Evolutionary conservation across 192 early-diverging fungal genomes (phyloP), one percentile per base, ranked within the genome.

Genomic region (Dissophora ornata): DNA sequence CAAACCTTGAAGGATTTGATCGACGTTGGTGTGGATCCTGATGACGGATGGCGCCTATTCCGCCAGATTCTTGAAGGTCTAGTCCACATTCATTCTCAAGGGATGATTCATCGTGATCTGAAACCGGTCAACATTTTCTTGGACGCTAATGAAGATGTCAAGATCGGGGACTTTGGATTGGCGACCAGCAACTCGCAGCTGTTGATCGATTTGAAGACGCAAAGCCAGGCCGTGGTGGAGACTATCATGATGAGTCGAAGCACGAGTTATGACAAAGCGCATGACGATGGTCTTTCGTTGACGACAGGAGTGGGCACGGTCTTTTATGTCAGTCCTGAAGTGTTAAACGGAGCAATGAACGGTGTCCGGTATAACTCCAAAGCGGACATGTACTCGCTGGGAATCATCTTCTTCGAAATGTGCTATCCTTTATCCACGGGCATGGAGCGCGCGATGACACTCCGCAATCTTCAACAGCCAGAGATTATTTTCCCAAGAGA

Each of bases 11-110:
- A 84, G 63, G 93, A 97, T 63, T 64, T 95, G 22, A 92, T 98
- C 58, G 88, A 92, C 32, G 85, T 86, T 62, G 91, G 91, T 0
- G 54, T 98, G 13, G 88, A 91, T 48, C 88, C 91, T 26, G 88
- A 96, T 46, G 91, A 93, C 68, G 79, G 83, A 11, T 98, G 94
- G 97, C 82, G 90, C 11, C 59, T 95, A 25, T 94, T 98, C 56
- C 81, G 92, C 5, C 96, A 98, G 80, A 90, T 98, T 13, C 75
- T 98, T 49, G 96, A 98, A 62, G 96, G 94, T 0, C 70, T 98
- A 33, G 89, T 90, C 15, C 92, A 97, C 59, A 91, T 97, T 51
- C 96, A 97, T 82, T 85, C 88, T 9, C 88, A 92, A 69, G 92
- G 91, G 15, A 95, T 95, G 80, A 93, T 94, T 41, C 92, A 93